A percentile compares a stretch with the other conserved stretches of the same genome.
phyloP scores from a whole-genome alignment of 2,329 filamentous ascomycete genomes.

The Cladophialophora exuberans region DNA sequence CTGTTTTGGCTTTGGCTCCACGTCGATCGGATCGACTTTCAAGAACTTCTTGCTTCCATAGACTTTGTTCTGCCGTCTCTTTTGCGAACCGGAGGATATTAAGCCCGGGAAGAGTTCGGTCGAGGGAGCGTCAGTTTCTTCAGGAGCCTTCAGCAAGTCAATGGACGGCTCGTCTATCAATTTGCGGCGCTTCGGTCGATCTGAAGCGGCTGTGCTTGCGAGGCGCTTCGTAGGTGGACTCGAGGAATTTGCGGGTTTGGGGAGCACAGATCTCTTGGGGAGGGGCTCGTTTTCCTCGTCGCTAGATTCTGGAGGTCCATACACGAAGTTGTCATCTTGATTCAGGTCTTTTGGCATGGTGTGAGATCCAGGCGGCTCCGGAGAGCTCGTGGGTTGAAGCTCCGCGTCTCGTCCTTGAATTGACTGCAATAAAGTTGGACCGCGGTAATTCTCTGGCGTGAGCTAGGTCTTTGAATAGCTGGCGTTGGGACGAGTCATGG shows the following conservation, averaged over 20 bases:
- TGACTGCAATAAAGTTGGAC: slow-evolving; percentile 14
- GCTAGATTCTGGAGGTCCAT: slow-evolving; percentile 22
- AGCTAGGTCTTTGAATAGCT: slow-evolving; percentile 28
- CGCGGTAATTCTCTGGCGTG: slow-evolving; percentile 19
- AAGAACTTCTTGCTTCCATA: slow-evolving; percentile 22
- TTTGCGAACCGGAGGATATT: slow-evolving; percentile 20
- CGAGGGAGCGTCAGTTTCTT: background rate
- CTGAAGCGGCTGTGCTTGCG: slow-evolving; percentile 16
- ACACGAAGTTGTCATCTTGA: slow-evolving; percentile 19
- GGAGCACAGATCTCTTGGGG: slow-evolving; percentile 40
- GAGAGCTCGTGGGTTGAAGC: no score
- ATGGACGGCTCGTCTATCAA: slow-evolving; percentile 10
- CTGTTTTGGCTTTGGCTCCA: background rate
- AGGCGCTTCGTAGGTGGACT: slow-evolving; percentile 16
- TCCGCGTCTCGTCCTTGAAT: slow-evolving; percentile 16
- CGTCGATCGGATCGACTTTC: slow-evolving; percentile 13
- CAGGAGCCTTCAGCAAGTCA: background rate
- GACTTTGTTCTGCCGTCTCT: slow-evolving; percentile 17
- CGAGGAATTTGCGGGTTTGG: background rate
- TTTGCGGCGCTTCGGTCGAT: slow-evolving; percentile 24
- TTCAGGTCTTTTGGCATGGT: background rate
- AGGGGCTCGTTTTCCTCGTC: slow-evolving; percentile 37
- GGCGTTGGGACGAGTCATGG: slow-evolving; percentile 19
- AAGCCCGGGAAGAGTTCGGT: slow-evolving; percentile 14
- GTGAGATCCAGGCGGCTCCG: no score